Evolutionary conservation across 1,139 yeast species (phyloP).

Genomic region (Debaryomycetaceae sp.): DNA sequence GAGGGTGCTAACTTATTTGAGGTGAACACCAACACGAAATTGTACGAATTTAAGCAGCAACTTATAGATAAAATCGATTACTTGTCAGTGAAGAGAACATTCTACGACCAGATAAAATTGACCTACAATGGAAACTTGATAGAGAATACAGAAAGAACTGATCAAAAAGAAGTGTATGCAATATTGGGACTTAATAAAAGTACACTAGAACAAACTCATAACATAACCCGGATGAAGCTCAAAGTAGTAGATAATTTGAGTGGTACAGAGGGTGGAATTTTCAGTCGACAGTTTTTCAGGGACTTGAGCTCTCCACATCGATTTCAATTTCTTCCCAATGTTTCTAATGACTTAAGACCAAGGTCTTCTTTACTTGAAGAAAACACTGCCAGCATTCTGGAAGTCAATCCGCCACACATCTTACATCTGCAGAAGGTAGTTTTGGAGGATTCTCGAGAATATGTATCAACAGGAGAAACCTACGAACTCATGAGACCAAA

Average conservation of each 20-base stretch:
- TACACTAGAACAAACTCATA: conserved; percentile 6
- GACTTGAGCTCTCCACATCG: conserved; percentile 23
- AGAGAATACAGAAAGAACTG: conserved; percentile 5
- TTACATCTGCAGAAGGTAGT: conserved; percentile 23
- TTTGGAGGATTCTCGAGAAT: conserved; percentile 19
- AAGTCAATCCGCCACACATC: conserved; percentile 7
- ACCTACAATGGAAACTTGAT: conserved; percentile 10
- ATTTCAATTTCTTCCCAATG: conserved; percentile 21
- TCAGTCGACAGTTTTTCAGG: conserved; percentile 25
- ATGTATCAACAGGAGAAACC: conserved; percentile 25
- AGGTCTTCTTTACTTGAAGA: not conserved
- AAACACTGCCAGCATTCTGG: not conserved
- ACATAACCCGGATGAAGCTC: conserved; percentile 9
- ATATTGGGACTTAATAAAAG: conserved; percentile 12
- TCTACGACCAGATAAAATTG: conserved; percentile 25
- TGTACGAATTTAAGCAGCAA: conserved; percentile 19
- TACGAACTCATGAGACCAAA: conserved; percentile 17
- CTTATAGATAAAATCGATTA: conserved; percentile 22
- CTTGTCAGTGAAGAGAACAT: conserved; percentile 24
- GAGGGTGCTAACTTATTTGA: conserved; percentile 23
- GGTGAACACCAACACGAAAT: conserved; percentile 16
- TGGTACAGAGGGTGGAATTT: conserved; percentile 21
- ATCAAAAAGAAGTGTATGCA: conserved; percentile 10
- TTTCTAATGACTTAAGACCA: conserved; percentile 6
- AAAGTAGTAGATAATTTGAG: conserved; percentile 10